Conservation (phyloP, 352 stramenopile genomes). For the Pythium aristosporum region DNA sequence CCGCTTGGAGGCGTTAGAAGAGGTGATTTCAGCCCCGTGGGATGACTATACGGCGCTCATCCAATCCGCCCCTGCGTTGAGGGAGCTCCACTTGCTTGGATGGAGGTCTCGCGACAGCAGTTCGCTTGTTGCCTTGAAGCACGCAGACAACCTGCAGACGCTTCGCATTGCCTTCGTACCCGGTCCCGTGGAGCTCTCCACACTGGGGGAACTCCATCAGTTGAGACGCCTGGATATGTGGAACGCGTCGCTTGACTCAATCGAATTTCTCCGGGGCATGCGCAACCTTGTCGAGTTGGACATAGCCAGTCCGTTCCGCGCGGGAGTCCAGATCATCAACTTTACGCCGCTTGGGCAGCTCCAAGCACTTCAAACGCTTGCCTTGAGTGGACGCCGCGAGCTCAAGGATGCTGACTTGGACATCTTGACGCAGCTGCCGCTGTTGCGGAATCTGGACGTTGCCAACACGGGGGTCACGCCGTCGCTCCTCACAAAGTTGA, state of each 20-base stretch:
- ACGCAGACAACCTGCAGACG: background rate
- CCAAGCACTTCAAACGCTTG: constrained; percentile 5
- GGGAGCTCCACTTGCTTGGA: constrained; percentile 8
- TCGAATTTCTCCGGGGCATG: constrained; percentile 20
- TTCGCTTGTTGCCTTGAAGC: constrained; percentile 11
- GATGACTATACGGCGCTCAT: constrained; percentile 19
- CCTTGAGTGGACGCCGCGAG: constrained; percentile 18
- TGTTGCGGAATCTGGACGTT: constrained; percentile 11
- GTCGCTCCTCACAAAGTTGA: background rate
- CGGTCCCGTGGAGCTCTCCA: constrained; percentile 19
- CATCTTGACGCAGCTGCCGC: constrained; percentile 6
- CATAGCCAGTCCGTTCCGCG: constrained; percentile 11
- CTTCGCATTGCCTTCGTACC: constrained; percentile 21
- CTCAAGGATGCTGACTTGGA: constrained; percentile 14
- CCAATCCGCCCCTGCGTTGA: background rate
- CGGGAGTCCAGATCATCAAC: constrained; percentile 9
- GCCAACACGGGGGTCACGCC: background rate
- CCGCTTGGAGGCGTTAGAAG: constrained; percentile 18
- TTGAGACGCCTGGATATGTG: constrained; percentile 17
- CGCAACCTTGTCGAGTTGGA: constrained; percentile 15
- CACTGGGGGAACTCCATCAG: constrained; percentile 15
- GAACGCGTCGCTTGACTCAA: constrained; percentile 18
- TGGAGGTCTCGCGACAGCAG: constrained; percentile 24
- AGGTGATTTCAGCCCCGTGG: constrained; percentile 22
- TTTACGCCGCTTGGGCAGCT: constrained; percentile 16